Evolutionary conservation across 257 asterid species (phyloP), one percentile per base, ranked within the genome.

Genomic region (Solanum etuberosum): DNA sequence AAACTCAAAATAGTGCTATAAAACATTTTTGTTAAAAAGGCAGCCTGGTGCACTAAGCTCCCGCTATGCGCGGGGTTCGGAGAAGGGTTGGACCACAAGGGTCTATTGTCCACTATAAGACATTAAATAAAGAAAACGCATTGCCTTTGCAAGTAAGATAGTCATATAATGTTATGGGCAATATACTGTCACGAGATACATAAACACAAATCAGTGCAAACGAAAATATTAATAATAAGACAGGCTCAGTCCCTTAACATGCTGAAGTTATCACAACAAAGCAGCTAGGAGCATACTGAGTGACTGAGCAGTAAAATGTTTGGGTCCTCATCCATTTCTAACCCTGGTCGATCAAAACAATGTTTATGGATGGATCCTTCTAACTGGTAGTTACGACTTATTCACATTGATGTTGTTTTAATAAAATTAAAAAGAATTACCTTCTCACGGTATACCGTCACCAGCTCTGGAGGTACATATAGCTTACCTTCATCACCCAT

Each of bases 401-500:
- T 74, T 18, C 31, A 31, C 78, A 31, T 59, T 85, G 68, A 27
- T 76, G 37, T 48, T 80, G 25, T 46, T 46, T 35, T 9, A 48
- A 29, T 27, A 37, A 48, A 9, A 80, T 27, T 48, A 57, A 35
- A 46, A 80, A 85, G 48, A 76, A 83, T 29, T 92, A 97, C 99
- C 99, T 96, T 97, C 92, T 96, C 98, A n/a, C 95, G 95, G 89
- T 95, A 96, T 54, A 96, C 98, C n/a, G 98, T 92, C 65, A 94
- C 95, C 92, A 96, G 90, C 88, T 96, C 99, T 89, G 86, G 96
- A 51, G 99, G 98, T 42, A 97, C 98, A 87, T 97, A 97, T 88
- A 96, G 98, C 93, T 93, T 97, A 91, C 98, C 99, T 91, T 97
- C 98, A 90, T 97, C 99, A 20, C 99, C 99, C 93, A 97, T 90